Evolutionary conservation across 139 green algal genomes (phyloP), one percentile per base, ranked within the genome.

Genomic region (Ostreobium quekettii): DNA sequence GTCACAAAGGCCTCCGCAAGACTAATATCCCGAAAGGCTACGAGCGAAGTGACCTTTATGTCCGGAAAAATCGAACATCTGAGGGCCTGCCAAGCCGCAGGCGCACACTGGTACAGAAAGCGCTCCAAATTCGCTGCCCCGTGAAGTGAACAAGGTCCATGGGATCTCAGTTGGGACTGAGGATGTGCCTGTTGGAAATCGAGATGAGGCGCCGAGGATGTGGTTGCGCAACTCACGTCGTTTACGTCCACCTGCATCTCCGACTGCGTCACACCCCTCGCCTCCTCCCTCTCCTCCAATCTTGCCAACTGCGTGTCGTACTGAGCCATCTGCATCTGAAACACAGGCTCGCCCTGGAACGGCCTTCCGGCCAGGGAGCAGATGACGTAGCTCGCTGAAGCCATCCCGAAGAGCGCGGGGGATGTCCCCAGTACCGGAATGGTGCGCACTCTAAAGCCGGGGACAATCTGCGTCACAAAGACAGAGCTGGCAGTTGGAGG

Each of bases 391-490:
- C 70, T 70, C 2, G 93, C 93, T 7, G 89, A 85, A 6, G 90
- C 91, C 82, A 93, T 83, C 26, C 93, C 93, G 77, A 98, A 99
- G 3, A 93, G 70, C 0, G 93, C 89, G 15, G 93, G 93, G 4
- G 86, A 87, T 33, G 91, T 92, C 29, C 93, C 93, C 32, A 97
- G 74, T 33, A 99, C 93, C 0, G 93, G 93, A 62, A 99, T 95
- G 37, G 92, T 96, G 28, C 93, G 74, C 30, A 99, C 83, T 4
- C 93, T 76, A 79, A 99, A 99, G 78, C 90, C 91, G 35, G 93
- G 93, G 29, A 98, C 79, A 4, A 96, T 77, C 87, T 94, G 84
- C 42, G 42, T 46, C n/a, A 36, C n/a, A 33, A 38, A 33, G 67
- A 6, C 26, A 39, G n/a, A 26, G 22, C 62, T 42, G 33, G n/a